phyloP scores from a whole-genome alignment of 257 asterid species.

The Solanum sejunctum region DNA sequence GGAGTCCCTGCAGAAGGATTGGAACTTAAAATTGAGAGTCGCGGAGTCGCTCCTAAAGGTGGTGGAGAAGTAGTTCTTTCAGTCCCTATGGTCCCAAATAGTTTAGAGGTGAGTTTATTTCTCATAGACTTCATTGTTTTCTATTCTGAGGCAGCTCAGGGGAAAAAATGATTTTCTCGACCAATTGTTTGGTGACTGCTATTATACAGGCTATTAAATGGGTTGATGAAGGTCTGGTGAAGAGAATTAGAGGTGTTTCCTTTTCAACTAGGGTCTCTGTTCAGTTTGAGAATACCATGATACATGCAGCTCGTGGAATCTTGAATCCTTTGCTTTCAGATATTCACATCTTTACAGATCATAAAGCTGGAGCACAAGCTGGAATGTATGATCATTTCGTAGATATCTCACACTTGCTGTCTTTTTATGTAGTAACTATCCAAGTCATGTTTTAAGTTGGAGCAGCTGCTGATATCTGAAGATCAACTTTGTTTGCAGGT shows the following conservation, averaged over 20 bases:
- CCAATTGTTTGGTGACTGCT: neutral
- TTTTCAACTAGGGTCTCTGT: conserved; percentile 78
- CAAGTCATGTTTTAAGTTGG: neutral
- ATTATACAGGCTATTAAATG: conserved; percentile 53
- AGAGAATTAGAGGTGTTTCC: conserved; percentile 74
- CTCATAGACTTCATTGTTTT: neutral
- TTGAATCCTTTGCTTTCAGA: conserved; percentile 67
- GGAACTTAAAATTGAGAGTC: conserved; percentile 55
- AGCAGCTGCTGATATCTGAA: neutral
- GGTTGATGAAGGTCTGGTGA: conserved; percentile 93
- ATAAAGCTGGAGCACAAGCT: conserved; percentile 61
- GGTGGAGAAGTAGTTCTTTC: conserved; percentile 81
- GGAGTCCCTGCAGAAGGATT: conserved; percentile 70
- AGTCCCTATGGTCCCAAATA: conserved; percentile 49
- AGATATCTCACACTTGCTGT: neutral
- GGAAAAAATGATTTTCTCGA: neutral
- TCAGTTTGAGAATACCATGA: conserved; percentile 71
- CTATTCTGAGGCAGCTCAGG: neutral
- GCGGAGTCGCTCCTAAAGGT: conserved; percentile 86
- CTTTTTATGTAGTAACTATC: neutral
- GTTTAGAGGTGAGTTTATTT: conserved; percentile 39
- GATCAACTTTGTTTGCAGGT: conserved; percentile 29
- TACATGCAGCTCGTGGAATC: conserved; percentile 84
- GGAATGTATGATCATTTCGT: conserved; percentile 53
- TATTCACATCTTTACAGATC: conserved; percentile 79